A percentile compares a stretch with the other conserved stretches of the same genome.
These are phyloP conservation scores for Metschnikowia henanensis DNA, from an alignment of 805 yeast genomes.

Conservation along the genomic window DNA sequence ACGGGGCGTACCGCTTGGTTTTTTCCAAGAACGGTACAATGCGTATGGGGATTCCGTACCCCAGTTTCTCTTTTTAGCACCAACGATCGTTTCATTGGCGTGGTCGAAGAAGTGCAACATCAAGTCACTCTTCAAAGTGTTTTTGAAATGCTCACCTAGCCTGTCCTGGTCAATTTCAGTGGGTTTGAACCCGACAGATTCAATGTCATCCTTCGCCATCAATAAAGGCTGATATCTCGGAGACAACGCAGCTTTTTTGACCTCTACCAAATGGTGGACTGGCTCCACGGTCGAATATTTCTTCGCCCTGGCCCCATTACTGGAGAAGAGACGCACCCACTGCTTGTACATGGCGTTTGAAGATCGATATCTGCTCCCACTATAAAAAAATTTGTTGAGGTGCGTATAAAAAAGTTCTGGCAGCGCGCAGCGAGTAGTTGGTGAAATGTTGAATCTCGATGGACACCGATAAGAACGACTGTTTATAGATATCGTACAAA, in stretches of 20 bases:
- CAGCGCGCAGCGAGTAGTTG: conserved; percentile 4
- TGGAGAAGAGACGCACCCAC: conserved; percentile 31
- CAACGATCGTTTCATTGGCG: conserved; percentile 50
- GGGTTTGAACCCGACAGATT: conserved; percentile 79
- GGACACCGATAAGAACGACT: too few species aligned
- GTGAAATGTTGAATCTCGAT: too few species aligned
- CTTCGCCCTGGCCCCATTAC: conserved; percentile 49
- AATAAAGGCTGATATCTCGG: conserved; percentile 72
- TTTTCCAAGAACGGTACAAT: conserved; percentile 72
- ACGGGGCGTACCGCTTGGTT: conserved; percentile 73
- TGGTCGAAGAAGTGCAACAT: conserved; percentile 77
- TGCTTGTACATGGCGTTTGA: conserved; percentile 20
- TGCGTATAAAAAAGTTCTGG: conserved; percentile 4
- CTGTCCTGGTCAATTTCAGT: conserved; percentile 76
- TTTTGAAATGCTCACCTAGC: conserved; percentile 69
- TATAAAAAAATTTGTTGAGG: conserved; percentile 10
- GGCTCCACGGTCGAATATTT: conserved; percentile 76
- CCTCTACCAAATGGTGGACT: conserved; percentile 84
- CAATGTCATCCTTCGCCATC: conserved; percentile 68
- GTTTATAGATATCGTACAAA: too few species aligned
- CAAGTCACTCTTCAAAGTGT: conserved; percentile 74
- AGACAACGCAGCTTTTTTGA: conserved; percentile 71
- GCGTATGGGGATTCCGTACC: conserved; percentile 87
- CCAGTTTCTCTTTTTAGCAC: conserved; percentile 81
- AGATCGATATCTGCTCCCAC: conserved; percentile 10